Evolutionary conservation across 495 filamentous ascomycete genomes (phyloP).

Genomic region (Penicillium psychrofluorescens): DNA sequence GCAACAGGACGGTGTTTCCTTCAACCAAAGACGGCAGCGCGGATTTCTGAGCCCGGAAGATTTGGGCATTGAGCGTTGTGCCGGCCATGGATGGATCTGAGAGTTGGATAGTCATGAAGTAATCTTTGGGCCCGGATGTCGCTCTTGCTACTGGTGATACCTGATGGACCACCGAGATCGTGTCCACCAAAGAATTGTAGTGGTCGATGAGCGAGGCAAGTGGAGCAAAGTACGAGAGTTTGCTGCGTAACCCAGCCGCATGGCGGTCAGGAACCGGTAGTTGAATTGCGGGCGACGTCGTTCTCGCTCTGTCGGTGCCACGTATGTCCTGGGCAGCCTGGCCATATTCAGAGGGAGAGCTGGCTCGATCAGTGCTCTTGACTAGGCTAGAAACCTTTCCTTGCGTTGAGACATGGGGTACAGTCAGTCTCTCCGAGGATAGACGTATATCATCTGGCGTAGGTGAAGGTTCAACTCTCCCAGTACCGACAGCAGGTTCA

Average conservation of each 20-base stretch:
- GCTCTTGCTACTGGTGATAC: constrained; percentile 49
- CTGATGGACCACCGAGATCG: constrained; percentile 60
- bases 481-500: neutral
- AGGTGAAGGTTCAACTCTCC: neutral
- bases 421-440: neutral
- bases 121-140: constrained; percentile 62
- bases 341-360: neutral
- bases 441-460: constrained; percentile 9
- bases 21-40: constrained; percentile 59
- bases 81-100: constrained; percentile 55
- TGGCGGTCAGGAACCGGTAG: constrained; percentile 20
- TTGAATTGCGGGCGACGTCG: neutral
- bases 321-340: neutral
- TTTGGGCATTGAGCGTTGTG: constrained; percentile 45
- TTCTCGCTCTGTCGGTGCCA: neutral
- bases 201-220: constrained; percentile 57
- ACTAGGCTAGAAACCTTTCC: no score
- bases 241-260: constrained; percentile 49
- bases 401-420: neutral
- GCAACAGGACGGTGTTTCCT: constrained; percentile 72
- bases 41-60: constrained; percentile 67
- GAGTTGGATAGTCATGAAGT: constrained; percentile 58
- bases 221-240: constrained; percentile 58
- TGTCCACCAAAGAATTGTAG: constrained; percentile 48
- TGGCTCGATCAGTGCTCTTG: constrained; percentile 2